phyloP scores from a whole-genome alignment of 176 grass and related monocot genomes.

The Phoenix dactylifera region DNA sequence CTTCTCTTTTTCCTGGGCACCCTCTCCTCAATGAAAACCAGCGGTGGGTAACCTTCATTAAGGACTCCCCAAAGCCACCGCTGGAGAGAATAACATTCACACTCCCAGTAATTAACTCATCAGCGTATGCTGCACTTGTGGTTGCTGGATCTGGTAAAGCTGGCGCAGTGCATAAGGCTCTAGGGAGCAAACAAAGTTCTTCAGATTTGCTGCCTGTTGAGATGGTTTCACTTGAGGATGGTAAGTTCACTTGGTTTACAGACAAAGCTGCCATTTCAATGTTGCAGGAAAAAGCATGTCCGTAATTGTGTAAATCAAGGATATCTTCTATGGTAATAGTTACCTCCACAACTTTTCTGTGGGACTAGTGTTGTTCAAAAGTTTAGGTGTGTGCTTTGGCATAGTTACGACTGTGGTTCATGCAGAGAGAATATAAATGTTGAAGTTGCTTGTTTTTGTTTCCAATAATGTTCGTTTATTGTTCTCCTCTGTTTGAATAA shows the following conservation, averaged over 20 bases:
- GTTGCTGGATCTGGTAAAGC: constrained; percentile 72
- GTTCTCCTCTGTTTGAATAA: too few relatives aligned
- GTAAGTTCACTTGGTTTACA: constrained; percentile 89
- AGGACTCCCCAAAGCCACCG: constrained; percentile 96
- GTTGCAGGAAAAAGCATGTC: constrained; percentile 40
- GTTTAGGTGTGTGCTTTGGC: too few relatives aligned
- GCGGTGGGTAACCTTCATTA: constrained; percentile 81
- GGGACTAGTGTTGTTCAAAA: too few relatives aligned
- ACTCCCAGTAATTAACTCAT: constrained; percentile 86
- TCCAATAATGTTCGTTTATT: too few relatives aligned
- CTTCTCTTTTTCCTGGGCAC: constrained; percentile 91
- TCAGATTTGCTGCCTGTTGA: constrained; percentile 62
- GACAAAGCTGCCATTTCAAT: constrained; percentile 70
- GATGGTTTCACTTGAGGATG: constrained; percentile 76
- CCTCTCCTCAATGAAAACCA: constrained; percentile 58
- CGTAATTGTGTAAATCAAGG: constrained; percentile 8
- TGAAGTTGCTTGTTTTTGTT: too few relatives aligned
- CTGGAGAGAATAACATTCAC: constrained; percentile 94
- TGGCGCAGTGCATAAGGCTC: constrained; percentile 52
- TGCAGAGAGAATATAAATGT: too few relatives aligned
- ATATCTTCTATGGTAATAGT: not conserved
- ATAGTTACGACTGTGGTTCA: too few relatives aligned
- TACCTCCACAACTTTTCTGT: too few relatives aligned
- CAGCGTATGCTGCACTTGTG: constrained; percentile 71
- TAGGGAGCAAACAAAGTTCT: constrained; percentile 41